Base-by-base conservation (phyloP, 2,329 filamentous ascomycete species). In the Xylaria polymorpha region DNA sequence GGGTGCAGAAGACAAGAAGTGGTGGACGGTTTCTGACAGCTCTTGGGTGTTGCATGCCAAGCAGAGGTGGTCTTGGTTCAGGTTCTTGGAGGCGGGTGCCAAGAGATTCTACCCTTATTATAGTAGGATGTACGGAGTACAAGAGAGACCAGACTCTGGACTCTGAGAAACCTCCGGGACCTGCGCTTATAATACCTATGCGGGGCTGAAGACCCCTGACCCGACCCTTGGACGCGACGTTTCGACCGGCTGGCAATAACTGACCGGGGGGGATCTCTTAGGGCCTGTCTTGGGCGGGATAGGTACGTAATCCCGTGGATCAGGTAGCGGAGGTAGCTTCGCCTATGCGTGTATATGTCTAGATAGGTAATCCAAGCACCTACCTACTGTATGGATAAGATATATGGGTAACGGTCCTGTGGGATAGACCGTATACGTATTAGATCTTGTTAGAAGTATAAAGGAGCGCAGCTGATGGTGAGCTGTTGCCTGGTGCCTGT, bases 41-140 rank as follows among this genome's bases (percentile, higher is more conserved):
- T 71, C 74, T 74, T 76, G 74, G 74, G 74, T 74, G 73, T 76
- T 74, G 75, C 75, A 77, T 77, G 76, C 74, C 73, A 73, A 71
- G 74, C 74, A 71, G 76, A 74, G 72, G 74, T 71, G 72, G 72
- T 72, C 74, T 76, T 76, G 76, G 74, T 73, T 73, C 71, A 74
- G 66, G 61, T 50, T 66, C 61, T 69, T 71, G 69, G 74, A 69
- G 71, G 68, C 69, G 74, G 71, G 56, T 73, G 75, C 75, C 75
- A 77, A 77, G 75, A 77, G 75, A 76, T 76, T 68, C 41, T 43
- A 44, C 61, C 62, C 67, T 68, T 68, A 70, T 70, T 70, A 70
- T 64, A 59, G 56, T 22, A 32, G 56, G 56, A 66, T 63, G 51
- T 50, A 57, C 18, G 43, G 35, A 56, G 63, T 39, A 60, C 57